phyloP scores from a whole-genome alignment of 2,329 filamentous ascomycete species.

The Lasiodiplodia hormozganensis region DNA sequence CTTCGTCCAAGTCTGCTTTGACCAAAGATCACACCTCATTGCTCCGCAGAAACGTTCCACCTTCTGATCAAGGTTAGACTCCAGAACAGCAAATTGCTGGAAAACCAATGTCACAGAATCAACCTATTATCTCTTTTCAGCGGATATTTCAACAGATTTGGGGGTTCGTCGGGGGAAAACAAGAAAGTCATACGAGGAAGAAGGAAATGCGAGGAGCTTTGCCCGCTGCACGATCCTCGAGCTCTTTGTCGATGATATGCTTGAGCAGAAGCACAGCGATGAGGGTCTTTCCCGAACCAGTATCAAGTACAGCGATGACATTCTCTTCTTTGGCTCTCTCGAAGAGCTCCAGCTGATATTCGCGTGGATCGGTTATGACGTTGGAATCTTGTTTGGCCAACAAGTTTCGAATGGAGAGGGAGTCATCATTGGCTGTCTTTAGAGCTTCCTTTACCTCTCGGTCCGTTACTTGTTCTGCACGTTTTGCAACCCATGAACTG shows the following conservation, averaged over 20 bases:
- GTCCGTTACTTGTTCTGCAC: constrained; percentile 51
- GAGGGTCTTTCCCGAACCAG: constrained; percentile 96
- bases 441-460: constrained; percentile 43
- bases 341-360: constrained; percentile 92
- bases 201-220: constrained; percentile 74
- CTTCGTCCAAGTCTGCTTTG: constrained; percentile 64
- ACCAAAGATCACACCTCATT: constrained; percentile 68
- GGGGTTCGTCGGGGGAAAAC: background rate
- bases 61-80: constrained; percentile 78
- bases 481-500: constrained; percentile 50
- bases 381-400: constrained; percentile 58
- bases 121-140: constrained; percentile 56
- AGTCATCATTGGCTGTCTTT: constrained; percentile 50
- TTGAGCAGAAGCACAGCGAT: constrained; percentile 87
- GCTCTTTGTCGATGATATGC: constrained; percentile 77
- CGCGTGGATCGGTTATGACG: constrained; percentile 79
- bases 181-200: constrained; percentile 69
- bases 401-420: constrained; percentile 60
- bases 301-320: constrained; percentile 90
- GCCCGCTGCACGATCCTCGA: constrained; percentile 70
- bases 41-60: constrained; percentile 78
- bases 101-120: constrained; percentile 89
- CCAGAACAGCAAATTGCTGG: constrained; percentile 85
- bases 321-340: constrained; percentile 85
- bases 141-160: background rate